Evolutionary conservation across 1,284 basidiomycete genomes (phyloP).

Genomic region (Ustilago shanxiensis): DNA sequence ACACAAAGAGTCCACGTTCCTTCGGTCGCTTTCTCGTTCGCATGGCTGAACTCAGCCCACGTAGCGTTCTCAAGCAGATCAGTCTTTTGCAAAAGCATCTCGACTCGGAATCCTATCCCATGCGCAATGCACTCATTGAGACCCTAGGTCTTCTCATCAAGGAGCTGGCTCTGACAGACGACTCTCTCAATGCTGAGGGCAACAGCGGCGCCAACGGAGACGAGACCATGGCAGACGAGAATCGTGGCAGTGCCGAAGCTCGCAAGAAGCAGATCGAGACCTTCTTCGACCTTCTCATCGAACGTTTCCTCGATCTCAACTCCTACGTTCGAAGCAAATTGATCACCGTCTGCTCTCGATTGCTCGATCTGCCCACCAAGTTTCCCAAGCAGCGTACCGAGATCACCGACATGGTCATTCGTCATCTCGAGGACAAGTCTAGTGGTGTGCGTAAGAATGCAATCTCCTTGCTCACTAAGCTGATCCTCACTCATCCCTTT

Average conservation of each 20-base stretch:
- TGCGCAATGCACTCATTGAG: slow-evolving; percentile 77
- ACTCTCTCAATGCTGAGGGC: slow-evolving; percentile 47
- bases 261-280: slow-evolving; percentile 84
- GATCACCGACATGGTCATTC: slow-evolving; percentile 82
- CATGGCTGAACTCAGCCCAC: slow-evolving; percentile 84
- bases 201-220: slow-evolving; percentile 16
- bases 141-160: slow-evolving; percentile 68
- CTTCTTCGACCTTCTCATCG: slow-evolving; percentile 85
- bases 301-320: slow-evolving; percentile 87
- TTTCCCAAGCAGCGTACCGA: slow-evolving; percentile 87
- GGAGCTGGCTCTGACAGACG: slow-evolving; percentile 70
- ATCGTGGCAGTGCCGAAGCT: slow-evolving; percentile 71
- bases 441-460: slow-evolving; percentile 88
- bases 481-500: slow-evolving; percentile 91
- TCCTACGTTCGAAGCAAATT: slow-evolving; percentile 93
- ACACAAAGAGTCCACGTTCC: slow-evolving; percentile 86
- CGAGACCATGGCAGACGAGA: slow-evolving; percentile 47
- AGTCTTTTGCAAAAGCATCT: slow-evolving; percentile 85
- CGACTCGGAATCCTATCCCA: slow-evolving; percentile 96
- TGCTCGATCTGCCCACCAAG: slow-evolving; percentile 79
- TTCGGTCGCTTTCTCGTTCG: slow-evolving; percentile 88
- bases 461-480: slow-evolving; percentile 80
- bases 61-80: slow-evolving; percentile 90
- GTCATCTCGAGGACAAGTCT: slow-evolving; percentile 89
- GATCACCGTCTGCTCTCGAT: slow-evolving; percentile 80